Percentiles rank a stretch among this genome's conserved stretches.
Conservation (phyloP, 208 protist species). For the Leishmania arabica region DNA sequence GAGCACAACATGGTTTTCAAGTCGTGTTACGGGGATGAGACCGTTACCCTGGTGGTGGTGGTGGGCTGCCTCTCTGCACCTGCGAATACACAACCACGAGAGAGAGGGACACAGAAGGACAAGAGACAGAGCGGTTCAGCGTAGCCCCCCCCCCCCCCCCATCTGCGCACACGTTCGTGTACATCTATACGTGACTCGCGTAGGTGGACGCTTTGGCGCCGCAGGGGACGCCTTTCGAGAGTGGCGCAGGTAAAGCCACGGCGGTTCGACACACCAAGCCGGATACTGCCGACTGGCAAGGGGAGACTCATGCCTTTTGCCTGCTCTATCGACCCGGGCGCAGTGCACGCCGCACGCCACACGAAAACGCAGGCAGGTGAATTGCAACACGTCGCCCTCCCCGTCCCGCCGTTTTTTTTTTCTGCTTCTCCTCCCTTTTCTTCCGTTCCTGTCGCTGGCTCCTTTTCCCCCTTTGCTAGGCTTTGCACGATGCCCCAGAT, state of each 20-base stretch:
- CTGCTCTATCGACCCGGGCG: neutral
- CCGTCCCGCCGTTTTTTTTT: no score
- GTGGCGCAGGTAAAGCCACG: neutral
- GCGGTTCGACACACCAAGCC: neutral
- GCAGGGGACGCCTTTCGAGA: neutral
- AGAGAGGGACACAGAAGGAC: neutral
- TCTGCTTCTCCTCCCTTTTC: neutral
- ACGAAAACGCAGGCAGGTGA: neutral
- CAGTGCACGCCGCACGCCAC: neutral
- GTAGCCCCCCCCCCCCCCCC: neutral
- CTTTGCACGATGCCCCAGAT: neutral
- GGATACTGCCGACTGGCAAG: neutral
- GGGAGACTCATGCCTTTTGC: neutral
- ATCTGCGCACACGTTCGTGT: neutral
- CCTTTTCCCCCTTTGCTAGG: neutral
- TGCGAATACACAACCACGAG: no score
- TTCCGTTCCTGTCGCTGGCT: neutral
- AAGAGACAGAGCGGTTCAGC: neutral
- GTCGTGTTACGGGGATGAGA: neutral
- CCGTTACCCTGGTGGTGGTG: neutral
- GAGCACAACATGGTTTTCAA: neutral
- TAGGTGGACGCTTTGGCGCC: neutral
- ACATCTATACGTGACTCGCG: neutral
- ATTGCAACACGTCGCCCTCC: no score
- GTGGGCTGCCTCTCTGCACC: neutral